These are phyloP conservation scores for Phytophthora macrochlamydospora DNA, from an alignment of 352 stramenopile genomes.

Conservation along the genomic window DNA sequence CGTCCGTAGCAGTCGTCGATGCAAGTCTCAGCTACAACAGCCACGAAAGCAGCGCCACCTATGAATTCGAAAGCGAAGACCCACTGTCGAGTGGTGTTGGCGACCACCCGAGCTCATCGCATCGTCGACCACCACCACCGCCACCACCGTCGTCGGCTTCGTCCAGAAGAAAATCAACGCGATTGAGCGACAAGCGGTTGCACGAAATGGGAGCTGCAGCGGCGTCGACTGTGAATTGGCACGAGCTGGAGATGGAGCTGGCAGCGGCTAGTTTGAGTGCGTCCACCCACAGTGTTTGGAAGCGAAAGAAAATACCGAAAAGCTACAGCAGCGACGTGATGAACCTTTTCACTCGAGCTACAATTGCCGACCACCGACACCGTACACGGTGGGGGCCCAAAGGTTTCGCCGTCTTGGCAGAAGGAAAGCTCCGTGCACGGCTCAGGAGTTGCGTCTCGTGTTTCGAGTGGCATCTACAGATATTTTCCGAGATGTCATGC, in stretches of 20 bases:
- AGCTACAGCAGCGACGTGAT: slow-evolving; percentile 24
- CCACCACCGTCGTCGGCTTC: neutral
- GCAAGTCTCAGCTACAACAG: slow-evolving; percentile 36
- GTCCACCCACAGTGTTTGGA: slow-evolving; percentile 36
- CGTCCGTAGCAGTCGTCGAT: slow-evolving; percentile 27
- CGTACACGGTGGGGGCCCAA: slow-evolving; percentile 39
- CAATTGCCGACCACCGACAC: slow-evolving; percentile 24
- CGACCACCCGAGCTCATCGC: slow-evolving; percentile 15
- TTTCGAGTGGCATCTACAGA: slow-evolving; percentile 34
- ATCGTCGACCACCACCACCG: slow-evolving; percentile 7
- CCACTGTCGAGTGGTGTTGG: slow-evolving; percentile 14
- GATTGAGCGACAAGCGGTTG: slow-evolving; percentile 45
- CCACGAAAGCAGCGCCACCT: slow-evolving; percentile 28
- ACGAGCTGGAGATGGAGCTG: slow-evolving; percentile 40
- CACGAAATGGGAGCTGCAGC: slow-evolving; percentile 37
- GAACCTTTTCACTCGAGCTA: slow-evolving; percentile 36
- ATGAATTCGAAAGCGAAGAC: slow-evolving; percentile 27
- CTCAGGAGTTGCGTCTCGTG: slow-evolving; percentile 46
- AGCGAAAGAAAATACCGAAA: slow-evolving; percentile 27
- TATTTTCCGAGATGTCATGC: slow-evolving; percentile 42
- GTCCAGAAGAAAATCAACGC: slow-evolving; percentile 23
- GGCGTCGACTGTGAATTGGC: slow-evolving; percentile 38
- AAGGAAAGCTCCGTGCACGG: slow-evolving; percentile 40
- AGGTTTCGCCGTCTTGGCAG: slow-evolving; percentile 36
- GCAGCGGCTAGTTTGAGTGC: slow-evolving; percentile 24